Conservation (phyloP, 2,329 filamentous ascomycete genomes). For the Pyricularia sp. region DNA sequence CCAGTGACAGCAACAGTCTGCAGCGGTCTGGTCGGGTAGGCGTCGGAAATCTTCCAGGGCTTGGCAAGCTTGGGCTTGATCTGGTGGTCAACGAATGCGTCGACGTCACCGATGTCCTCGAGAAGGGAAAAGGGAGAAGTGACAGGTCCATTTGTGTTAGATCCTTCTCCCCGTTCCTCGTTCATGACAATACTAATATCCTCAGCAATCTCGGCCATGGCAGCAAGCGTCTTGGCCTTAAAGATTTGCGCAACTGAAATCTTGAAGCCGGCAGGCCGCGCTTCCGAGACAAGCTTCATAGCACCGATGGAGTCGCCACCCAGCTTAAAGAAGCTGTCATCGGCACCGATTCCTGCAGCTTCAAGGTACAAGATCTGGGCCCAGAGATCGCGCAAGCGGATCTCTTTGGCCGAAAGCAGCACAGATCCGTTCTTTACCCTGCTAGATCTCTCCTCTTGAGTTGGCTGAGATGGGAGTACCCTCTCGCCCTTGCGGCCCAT, state of each 20-base stretch:
- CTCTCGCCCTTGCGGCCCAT: conserved; percentile 4
- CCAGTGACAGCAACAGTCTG: conserved; percentile 46
- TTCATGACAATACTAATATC: not conserved
- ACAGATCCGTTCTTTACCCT: conserved; percentile 5
- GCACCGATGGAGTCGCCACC: conserved; percentile 35
- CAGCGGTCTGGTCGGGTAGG: conserved; percentile 44
- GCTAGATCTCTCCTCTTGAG: not conserved
- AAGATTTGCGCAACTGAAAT: conserved; percentile 34
- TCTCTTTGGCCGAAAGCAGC: conserved; percentile 9
- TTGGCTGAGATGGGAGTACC: not conserved
- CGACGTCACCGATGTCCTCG: conserved; percentile 19
- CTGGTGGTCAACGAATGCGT: conserved; percentile 30
- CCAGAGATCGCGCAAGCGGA: conserved; percentile 20
- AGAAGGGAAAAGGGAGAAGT: conserved; percentile 40
- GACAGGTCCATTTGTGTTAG: not conserved
- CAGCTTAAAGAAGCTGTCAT: conserved; percentile 34
- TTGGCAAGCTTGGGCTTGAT: conserved; percentile 38
- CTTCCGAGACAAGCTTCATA: conserved; percentile 33
- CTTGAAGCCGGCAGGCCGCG: conserved; percentile 22
- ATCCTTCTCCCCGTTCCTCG: not conserved
- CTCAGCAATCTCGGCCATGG: conserved; percentile 10
- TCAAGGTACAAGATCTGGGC: conserved; percentile 19
- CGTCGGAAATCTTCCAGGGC: conserved; percentile 37
- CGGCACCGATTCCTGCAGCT: conserved; percentile 20
- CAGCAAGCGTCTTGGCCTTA: conserved; percentile 14